Conservation (phyloP, 495 filamentous ascomycete genomes). For the Podospora conica region DNA sequence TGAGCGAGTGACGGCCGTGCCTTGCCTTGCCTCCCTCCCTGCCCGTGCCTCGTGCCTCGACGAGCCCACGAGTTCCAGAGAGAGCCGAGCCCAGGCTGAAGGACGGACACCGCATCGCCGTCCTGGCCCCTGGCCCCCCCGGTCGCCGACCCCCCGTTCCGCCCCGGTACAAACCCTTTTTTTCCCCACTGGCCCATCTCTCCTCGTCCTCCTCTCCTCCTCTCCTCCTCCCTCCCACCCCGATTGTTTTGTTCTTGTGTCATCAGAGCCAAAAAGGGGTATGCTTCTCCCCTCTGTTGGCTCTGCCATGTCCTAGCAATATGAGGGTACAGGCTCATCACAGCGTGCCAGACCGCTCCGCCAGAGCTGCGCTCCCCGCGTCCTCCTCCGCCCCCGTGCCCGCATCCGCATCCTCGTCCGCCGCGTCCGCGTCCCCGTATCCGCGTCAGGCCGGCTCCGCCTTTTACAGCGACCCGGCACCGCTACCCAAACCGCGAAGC, state of each 20-base stretch:
- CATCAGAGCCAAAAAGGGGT: slow-evolving; percentile 8
- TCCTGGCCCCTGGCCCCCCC: neutral
- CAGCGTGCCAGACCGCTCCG: slow-evolving; percentile 19
- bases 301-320: slow-evolving; percentile 18
- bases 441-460: slow-evolving; percentile 4
- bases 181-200: neutral
- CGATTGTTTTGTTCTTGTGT: neutral
- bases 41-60: slow-evolving; percentile 3
- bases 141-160: slow-evolving; percentile 3
- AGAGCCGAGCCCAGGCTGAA: neutral
- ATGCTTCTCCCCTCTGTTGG: slow-evolving; percentile 14
- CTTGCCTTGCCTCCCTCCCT: slow-evolving; percentile 1
- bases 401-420: slow-evolving; percentile 2
- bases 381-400: slow-evolving; percentile 5
- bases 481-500: neutral
- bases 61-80: neutral
- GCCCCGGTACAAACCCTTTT: neutral
- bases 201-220: neutral
- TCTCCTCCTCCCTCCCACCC: neutral
- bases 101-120: neutral
- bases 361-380: slow-evolving; percentile 11
- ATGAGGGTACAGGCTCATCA: slow-evolving; percentile 24
- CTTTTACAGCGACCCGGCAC: slow-evolving; percentile 2
- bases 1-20: slow-evolving; percentile 4
- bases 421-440: slow-evolving; percentile 1